These are phyloP conservation scores for Suillus subaureus DNA, from an alignment of 768 basidiomycete species.

Conservation along the genomic window DNA sequence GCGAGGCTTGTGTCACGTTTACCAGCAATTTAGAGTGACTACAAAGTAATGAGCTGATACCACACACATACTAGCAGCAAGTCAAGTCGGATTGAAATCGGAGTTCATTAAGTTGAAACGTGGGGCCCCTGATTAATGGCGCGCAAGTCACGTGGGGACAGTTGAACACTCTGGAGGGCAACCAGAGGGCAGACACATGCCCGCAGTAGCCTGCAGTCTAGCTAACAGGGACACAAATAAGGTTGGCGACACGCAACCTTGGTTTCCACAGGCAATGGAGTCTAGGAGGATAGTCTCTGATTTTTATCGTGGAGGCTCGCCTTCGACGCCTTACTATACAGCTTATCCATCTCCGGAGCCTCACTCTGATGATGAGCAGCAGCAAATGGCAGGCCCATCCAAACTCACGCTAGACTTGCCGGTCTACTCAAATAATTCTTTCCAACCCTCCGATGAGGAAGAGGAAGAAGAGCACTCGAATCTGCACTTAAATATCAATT, in stretches of 20 bases:
- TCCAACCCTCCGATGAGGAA: conserved; percentile 1
- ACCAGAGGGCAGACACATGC: conserved; percentile 1
- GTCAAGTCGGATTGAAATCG: too few species aligned
- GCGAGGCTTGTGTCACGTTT: too few species aligned
- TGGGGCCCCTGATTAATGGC: background rate
- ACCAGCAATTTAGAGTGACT: too few species aligned
- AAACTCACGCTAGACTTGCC: background rate
- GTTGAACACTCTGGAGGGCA: too few species aligned
- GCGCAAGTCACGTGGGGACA: background rate
- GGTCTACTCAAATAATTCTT: background rate
- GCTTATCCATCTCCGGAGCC: conserved; percentile 35
- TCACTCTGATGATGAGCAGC: conserved; percentile 6
- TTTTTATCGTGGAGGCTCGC: conserved; percentile 2
- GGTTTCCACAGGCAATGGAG: background rate
- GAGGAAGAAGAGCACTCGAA: conserved; percentile 25
- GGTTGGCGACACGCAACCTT: background rate
- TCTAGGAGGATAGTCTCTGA: background rate
- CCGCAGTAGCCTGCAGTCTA: background rate
- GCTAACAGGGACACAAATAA: background rate
- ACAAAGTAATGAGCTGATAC: background rate
- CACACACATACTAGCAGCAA: too few species aligned
- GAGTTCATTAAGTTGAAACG: too few species aligned
- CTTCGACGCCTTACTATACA: conserved; percentile 34
- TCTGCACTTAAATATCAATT: conserved; percentile 25
- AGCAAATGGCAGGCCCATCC: background rate